phyloP scores from a whole-genome alignment of 305 asterid species.

The Solanum hybrid region DNA sequence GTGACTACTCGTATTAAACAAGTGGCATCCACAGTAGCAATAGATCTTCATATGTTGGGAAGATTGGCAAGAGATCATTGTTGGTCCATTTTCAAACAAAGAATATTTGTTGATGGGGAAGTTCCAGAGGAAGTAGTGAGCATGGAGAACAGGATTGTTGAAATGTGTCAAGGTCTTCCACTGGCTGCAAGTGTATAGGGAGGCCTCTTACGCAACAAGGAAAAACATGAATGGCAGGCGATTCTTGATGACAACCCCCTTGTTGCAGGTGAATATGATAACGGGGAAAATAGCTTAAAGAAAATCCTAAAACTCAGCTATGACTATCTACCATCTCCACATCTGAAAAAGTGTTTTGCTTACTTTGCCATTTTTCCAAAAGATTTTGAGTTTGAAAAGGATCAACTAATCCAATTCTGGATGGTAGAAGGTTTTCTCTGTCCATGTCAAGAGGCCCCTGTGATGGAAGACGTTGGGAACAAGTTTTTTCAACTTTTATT shows the following conservation, averaged over 20 bases:
- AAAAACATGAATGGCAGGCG: background rate
- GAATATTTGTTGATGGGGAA: background rate
- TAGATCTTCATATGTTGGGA: background rate
- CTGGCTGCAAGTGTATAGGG: background rate
- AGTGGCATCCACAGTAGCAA: background rate
- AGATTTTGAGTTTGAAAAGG: constrained; percentile 1
- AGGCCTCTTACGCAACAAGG: background rate
- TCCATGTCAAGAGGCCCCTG: background rate
- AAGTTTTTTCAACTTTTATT: background rate
- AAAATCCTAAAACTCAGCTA: background rate
- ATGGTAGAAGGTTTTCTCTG: constrained; percentile 7
- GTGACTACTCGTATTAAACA: background rate
- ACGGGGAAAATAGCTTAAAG: background rate
- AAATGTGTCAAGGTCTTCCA: background rate
- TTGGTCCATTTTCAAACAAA: constrained; percentile 1
- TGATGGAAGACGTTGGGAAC: constrained; percentile 15
- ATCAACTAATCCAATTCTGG: constrained; percentile 9
- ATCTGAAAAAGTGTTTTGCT: constrained; percentile 24
- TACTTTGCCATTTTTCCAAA: constrained; percentile 23
- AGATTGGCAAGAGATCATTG: background rate
- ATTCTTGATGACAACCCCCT: background rate
- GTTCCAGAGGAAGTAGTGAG: background rate
- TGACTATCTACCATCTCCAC: background rate
- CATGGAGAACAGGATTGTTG: background rate
- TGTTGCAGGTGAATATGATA: background rate